Base-by-base conservation (phyloP, 148 eudicot species). In the Silene latifolia region DNA sequence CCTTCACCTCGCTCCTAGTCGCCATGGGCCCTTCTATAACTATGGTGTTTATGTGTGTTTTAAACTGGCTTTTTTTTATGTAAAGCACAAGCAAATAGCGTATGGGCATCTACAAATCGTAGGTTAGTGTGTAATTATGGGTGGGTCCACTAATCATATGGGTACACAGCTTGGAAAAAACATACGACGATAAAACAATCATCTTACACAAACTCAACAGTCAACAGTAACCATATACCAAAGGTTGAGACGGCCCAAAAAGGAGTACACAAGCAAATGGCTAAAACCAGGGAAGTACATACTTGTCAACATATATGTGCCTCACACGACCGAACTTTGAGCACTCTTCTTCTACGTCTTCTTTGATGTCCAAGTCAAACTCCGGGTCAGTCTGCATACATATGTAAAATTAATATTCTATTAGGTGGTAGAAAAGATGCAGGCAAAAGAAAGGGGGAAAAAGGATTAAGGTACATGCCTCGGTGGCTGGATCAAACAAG, bases 401-500 rank as follows among this genome's bases (percentile, higher is more conserved):
- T 65, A 61, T 18, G 70, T 9, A 66, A 57, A 35, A 60, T 77
- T 65, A 72, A n/a, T 48, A 64, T 54, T 29, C 60, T n/a, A 35
- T 71, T 17, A 20, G 62, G 25, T 7, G 17, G 17, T 51, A 15
- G 66, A 29, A 75, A 7, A 62, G n/a, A 69, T 3, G 59, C 1
- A 24, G n/a, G 44, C 54, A 13, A 57, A 23, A 64, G 29, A 3
- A 27, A 25, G 48, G 21, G 0, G 0, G 29, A 47, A 15, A 18
- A 8, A 53, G 56, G 63, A 61, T 47, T 24, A 79, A 81, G 72
- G 69, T 19, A 81, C 82, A 70, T 71, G 88, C 97, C 96, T 94
- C 98, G 17, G 92, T 83, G 17, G 92, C 84, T 32, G 98, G 98
- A 86, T 94, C 98, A 85, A 91, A 94, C 83, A 94, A 85, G 80